These are phyloP conservation scores for Golubevia pallescens DNA, from an alignment of 1,284 basidiomycete species.

Conservation along the genomic window DNA sequence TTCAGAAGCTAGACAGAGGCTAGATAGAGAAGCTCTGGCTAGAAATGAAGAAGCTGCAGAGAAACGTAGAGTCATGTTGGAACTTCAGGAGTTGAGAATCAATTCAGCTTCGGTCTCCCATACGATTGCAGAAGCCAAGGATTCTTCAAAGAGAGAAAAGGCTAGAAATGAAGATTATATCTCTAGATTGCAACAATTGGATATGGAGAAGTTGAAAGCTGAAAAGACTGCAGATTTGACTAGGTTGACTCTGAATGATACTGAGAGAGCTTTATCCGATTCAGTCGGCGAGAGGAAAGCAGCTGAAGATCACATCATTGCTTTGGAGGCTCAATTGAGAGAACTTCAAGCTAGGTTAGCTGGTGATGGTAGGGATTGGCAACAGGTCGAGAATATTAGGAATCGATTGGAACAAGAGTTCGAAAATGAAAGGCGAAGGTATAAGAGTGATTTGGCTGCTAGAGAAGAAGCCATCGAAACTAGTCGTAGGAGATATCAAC, in stretches of 20 bases:
- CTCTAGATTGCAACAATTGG: constrained; percentile 7
- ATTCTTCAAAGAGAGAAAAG: constrained; percentile 72
- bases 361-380: constrained; percentile 74
- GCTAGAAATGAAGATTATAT: constrained; percentile 64
- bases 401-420: constrained; percentile 75
- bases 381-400: constrained; percentile 72
- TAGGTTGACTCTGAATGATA: constrained; percentile 17
- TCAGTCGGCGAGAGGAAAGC: constrained; percentile 70
- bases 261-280: constrained; percentile 66
- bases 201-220: constrained; percentile 11
- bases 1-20: constrained; percentile 67
- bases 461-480: constrained; percentile 78
- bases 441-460: constrained; percentile 77
- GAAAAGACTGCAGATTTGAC: constrained; percentile 9
- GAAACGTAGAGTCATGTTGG: constrained; percentile 71
- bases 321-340: constrained; percentile 70
- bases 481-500: constrained; percentile 70
- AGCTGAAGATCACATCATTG: constrained; percentile 69
- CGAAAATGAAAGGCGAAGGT: constrained; percentile 77
- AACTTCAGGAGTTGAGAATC: constrained; percentile 74
- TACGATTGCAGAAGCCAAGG: constrained; percentile 66
- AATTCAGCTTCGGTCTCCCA: constrained; percentile 71
- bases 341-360: constrained; percentile 74
- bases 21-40: constrained; percentile 69
- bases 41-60: constrained; percentile 71